phyloP scores from a whole-genome alignment of 805 yeast genomes.

The Candida xyloterini region DNA sequence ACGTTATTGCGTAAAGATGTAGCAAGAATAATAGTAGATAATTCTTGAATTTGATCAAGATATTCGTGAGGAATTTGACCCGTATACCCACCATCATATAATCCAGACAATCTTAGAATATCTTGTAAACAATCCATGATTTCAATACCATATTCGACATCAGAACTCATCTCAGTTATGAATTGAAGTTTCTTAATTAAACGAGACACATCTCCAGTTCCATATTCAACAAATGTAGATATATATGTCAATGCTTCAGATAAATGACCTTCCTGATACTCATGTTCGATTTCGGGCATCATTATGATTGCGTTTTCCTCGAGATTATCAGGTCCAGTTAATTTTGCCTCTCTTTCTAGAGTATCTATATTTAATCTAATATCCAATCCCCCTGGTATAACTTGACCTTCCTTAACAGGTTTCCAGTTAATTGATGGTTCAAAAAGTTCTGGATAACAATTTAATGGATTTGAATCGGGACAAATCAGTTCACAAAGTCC shows the following conservation, averaged over 20 bases:
- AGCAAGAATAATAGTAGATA: constrained; percentile 58
- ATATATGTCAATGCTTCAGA: constrained; percentile 9
- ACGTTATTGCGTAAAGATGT: constrained; percentile 74
- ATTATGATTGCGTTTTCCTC: constrained; percentile 4
- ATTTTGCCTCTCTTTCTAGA: constrained; percentile 64
- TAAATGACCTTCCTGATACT: constrained; percentile 2
- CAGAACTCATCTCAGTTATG: constrained; percentile 63
- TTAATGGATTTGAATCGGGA: constrained; percentile 38
- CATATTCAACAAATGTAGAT: constrained; percentile 6
- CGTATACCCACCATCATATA: constrained; percentile 15
- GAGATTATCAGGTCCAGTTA: constrained; percentile 35
- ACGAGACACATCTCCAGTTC: constrained; percentile 7
- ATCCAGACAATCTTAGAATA: constrained; percentile 32
- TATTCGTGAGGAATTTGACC: constrained; percentile 12
- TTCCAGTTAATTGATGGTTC: constrained; percentile 70
- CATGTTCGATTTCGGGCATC: constrained; percentile 1
- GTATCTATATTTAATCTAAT: constrained; percentile 74
- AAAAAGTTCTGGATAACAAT: constrained; percentile 65
- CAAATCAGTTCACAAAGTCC: constrained; percentile 35
- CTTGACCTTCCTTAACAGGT: constrained; percentile 63
- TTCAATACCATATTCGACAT: constrained; percentile 55
- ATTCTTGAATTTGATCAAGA: constrained; percentile 40
- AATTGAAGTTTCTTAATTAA: constrained; percentile 34
- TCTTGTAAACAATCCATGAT: constrained; percentile 37
- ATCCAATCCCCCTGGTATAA: constrained; percentile 77